Conservation (phyloP, 176 grass and related monocot genomes). For the Pontederia crassipes region DNA sequence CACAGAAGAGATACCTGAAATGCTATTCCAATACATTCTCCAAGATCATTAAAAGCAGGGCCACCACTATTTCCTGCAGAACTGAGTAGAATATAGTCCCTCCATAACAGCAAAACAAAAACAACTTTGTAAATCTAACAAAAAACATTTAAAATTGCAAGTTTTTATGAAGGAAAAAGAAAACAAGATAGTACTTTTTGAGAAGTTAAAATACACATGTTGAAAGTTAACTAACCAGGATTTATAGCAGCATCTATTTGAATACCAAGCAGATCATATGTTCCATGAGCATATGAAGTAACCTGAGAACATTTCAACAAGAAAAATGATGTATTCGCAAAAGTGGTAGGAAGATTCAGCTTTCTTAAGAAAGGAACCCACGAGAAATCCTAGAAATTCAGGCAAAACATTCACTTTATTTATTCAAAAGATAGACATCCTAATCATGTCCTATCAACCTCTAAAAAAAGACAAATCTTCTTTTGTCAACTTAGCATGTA, state of each 20-base stretch:
- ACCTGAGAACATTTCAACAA: constrained; percentile 40
- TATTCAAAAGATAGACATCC: too few relatives aligned
- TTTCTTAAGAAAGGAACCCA: too few relatives aligned
- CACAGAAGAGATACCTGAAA: constrained; percentile 70
- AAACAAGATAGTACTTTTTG: not conserved
- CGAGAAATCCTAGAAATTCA: too few relatives aligned
- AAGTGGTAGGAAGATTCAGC: not conserved
- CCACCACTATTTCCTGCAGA: constrained; percentile 93
- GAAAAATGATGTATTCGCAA: not conserved
- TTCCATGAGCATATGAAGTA: constrained; percentile 90
- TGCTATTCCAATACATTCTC: constrained; percentile 96
- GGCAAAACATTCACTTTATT: too few relatives aligned
- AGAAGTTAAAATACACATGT: not conserved
- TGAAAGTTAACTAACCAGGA: constrained; percentile 36
- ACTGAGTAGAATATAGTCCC: constrained; percentile 5
- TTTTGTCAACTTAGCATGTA: too few relatives aligned
- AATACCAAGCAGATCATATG: constrained; percentile 94
- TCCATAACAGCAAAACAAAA: constrained; percentile 6
- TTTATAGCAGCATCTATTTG: constrained; percentile 99
- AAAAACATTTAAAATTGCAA: constrained; percentile 1
- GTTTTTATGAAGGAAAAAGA: not conserved
- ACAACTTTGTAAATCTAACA: constrained; percentile 8
- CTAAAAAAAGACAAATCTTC: too few relatives aligned
- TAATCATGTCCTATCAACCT: too few relatives aligned
- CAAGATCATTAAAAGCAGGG: constrained; percentile 94